Evolutionary conservation across 176 grass and related monocot species (phyloP).

Genomic region (Oryza rufipogon): DNA sequence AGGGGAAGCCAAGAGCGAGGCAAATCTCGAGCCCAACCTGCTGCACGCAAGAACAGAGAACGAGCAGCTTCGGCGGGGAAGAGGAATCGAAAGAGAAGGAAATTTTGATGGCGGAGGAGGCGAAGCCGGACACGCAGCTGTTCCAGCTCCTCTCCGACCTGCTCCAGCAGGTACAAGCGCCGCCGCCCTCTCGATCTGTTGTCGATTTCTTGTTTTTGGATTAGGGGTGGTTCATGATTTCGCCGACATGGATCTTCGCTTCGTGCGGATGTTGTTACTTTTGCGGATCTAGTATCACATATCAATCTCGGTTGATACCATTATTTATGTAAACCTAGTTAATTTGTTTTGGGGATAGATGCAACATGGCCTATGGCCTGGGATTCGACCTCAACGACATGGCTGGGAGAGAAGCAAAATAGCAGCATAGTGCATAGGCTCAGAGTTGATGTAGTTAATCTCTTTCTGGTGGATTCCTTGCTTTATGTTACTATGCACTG

Average conservation of each 20-base stretch:
- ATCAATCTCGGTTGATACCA: not conserved
- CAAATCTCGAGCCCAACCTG: constrained; percentile 21
- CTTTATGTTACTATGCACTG: not conserved
- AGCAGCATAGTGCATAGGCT: too few relatives aligned
- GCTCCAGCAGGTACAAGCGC: constrained; percentile 68
- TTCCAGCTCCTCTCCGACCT: constrained; percentile 85
- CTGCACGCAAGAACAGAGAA: not conserved
- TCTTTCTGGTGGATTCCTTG: not conserved
- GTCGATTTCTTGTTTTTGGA: not conserved
- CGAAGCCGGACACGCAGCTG: constrained; percentile 70
- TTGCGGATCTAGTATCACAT: not conserved
- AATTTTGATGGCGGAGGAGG: constrained; percentile 68
- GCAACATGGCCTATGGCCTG: not conserved
- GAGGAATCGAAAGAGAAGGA: not conserved
- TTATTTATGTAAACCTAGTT: not conserved
- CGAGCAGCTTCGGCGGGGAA: not conserved
- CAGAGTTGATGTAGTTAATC: not conserved
- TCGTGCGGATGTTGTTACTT: not conserved
- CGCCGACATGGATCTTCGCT: not conserved
- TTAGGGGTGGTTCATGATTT: not conserved
- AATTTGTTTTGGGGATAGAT: not conserved
- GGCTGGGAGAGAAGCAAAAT: not conserved
- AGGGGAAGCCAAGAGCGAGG: not conserved
- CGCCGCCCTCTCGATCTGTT: constrained; percentile 7
- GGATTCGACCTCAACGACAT: not conserved